A percentile compares a stretch with the other conserved stretches of the same genome.
phyloP scores from a whole-genome alignment of 2,329 filamentous ascomycete genomes.

The Aureobasidium sp. region DNA sequence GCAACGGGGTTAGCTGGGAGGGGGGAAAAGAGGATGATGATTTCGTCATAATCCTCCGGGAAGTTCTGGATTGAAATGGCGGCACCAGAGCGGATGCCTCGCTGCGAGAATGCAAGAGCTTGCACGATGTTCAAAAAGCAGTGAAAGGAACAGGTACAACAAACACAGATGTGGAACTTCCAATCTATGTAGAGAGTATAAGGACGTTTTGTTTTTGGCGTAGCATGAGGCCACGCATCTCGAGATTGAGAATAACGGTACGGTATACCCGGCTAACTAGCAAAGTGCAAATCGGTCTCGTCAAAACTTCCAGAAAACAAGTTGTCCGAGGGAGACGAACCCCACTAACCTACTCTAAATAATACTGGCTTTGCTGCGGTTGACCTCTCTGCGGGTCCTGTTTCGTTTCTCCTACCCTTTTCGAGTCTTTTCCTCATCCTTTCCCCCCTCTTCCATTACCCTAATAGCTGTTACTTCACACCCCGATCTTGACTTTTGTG shows the following conservation, averaged over 20 bases:
- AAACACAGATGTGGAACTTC: no score
- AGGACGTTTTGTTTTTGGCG: no score
- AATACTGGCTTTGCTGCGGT: background rate
- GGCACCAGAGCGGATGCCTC: no score
- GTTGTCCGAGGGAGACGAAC: slow-evolving; percentile 14
- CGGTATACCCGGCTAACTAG: background rate
- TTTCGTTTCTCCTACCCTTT: background rate
- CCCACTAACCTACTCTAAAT: slow-evolving; percentile 2
- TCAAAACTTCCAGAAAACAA: slow-evolving; percentile 12
- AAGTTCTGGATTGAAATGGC: background rate
- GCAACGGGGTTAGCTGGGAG: background rate
- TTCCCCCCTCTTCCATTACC: background rate
- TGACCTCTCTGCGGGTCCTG: background rate
- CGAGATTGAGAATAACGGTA: background rate
- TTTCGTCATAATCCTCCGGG: slow-evolving; percentile 5
- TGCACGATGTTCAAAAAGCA: no score
- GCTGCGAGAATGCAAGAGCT: no score
- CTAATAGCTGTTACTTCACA: background rate
- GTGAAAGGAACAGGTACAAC: no score
- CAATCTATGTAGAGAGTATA: no score
- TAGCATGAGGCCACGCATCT: no score
- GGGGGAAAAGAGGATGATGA: background rate
- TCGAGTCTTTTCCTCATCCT: background rate
- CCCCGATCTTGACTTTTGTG: background rate
- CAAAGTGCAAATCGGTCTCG: background rate